Base-by-base conservation (phyloP, 2,329 filamentous ascomycete species). In the Botryotinia calthae region DNA sequence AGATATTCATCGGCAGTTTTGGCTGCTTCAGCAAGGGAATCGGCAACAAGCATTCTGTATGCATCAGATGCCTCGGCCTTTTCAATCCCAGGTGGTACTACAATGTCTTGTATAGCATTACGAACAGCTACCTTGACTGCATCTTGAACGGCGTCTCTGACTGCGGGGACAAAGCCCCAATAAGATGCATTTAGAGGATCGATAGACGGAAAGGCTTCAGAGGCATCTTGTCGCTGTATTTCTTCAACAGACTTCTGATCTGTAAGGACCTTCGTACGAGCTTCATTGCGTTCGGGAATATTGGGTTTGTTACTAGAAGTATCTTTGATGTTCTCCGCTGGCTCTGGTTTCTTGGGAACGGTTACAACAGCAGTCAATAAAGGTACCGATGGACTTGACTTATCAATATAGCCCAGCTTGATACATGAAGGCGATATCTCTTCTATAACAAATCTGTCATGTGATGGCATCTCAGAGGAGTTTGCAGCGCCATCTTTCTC, bases 121-220 rank as follows among this genome's bases (percentile, higher is more conserved):
- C 69, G 75, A 28, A 79, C 78, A 58, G 78, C 79, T n/a, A 71
- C 67, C 69, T 78, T 75, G 3, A 80, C 76, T n/a, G 76, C 77
- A 72, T 75, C 75, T 40, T 79, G 76, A 28, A 79, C 76, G 4
- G 74, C 76, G 46, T 79, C 78, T 62, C 77, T 78, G 12, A 79
- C 75, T 14, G 66, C 64, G 34, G 78, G 79, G 28, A 76, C 74
- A 73, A 79, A 80, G 2, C 78, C 78, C 79, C 78, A 79, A 44
- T 80, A 79, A 31, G 74, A 70, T 40, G 75, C 74, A 66, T 77
- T 78, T 3, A 75, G 58, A 40, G 75, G 72, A 72, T 75, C 74
- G 7, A 63, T 48, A n/a, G 37, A 34, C 7, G 56, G 56, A 34
- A 72, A 70, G 18, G 8, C 34, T 37, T 72, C 58, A 40, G 70